Conservation (phyloP, 202 grass and related monocot species). For the Carex arenaria region DNA sequence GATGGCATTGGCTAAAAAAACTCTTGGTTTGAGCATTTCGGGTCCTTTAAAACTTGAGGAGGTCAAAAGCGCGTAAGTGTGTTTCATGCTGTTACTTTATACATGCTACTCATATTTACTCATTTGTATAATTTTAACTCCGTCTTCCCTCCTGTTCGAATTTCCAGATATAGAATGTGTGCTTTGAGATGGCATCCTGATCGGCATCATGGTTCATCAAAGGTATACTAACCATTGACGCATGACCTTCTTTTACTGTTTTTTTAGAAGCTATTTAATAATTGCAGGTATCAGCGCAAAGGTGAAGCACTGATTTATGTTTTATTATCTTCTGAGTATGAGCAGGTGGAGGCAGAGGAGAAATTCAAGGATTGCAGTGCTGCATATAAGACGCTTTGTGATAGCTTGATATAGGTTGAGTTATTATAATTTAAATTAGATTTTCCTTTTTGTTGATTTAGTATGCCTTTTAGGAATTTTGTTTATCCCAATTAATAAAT, state of each 20-base stretch:
- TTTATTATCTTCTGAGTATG: slow-evolving; percentile 24
- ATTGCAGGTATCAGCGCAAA: background rate
- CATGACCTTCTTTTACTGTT: background rate
- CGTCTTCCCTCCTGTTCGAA: slow-evolving; percentile 18
- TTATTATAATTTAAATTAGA: background rate
- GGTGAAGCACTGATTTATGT: background rate
- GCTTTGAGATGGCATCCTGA: slow-evolving; percentile 97
- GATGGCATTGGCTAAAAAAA: slow-evolving; percentile 44
- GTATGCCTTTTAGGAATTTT: background rate
- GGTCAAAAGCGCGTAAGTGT: slow-evolving; percentile 93
- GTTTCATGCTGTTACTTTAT: slow-evolving; percentile 14
- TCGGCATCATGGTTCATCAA: slow-evolving; percentile 74
- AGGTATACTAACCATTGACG: slow-evolving; percentile 34
- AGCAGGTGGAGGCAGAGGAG: slow-evolving; percentile 72
- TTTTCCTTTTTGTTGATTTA: background rate
- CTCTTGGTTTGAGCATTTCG: slow-evolving; percentile 71
- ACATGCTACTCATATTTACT: slow-evolving; percentile 1
- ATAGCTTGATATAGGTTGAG: slow-evolving; percentile 35
- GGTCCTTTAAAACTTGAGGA: slow-evolving; percentile 80
- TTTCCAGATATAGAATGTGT: slow-evolving; percentile 69
- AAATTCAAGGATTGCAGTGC: slow-evolving; percentile 89
- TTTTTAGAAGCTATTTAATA: background rate
- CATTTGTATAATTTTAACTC: slow-evolving; percentile 14
- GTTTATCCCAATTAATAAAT: background rate
- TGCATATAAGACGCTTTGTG: slow-evolving; percentile 84